These are phyloP conservation scores for Xylaria sp. DNA, from an alignment of 2,329 filamentous ascomycete species.

Conservation along the genomic window DNA sequence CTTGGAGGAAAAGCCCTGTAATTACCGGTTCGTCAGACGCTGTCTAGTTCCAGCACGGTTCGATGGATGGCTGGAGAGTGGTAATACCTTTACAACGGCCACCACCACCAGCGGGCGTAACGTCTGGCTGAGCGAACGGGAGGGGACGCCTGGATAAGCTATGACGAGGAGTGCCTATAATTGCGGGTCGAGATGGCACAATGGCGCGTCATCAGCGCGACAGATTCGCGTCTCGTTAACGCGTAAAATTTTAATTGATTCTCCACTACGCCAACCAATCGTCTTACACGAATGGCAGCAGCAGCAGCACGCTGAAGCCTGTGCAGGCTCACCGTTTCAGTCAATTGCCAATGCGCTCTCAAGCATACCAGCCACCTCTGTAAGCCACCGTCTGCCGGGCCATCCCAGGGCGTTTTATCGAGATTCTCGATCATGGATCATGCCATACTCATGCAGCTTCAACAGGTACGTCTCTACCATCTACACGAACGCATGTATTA, in stretches of 20 bases:
- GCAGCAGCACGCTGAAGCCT: not conserved
- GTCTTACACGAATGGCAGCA: not conserved
- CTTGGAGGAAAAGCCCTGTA: not conserved
- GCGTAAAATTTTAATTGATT: conserved; percentile 1
- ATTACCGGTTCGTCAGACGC: not conserved
- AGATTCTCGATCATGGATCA: not conserved
- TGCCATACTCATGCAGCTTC: not conserved
- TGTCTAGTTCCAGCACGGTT: not conserved
- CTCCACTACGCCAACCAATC: not conserved
- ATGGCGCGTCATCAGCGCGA: not conserved
- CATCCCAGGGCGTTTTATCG: not conserved
- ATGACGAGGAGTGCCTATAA: not conserved
- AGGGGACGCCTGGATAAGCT: not conserved
- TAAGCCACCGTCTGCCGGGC: not conserved
- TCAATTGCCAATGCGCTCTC: not conserved
- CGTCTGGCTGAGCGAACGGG: not conserved
- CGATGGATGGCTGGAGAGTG: not conserved
- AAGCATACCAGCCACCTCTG: not conserved
- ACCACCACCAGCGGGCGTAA: not conserved
- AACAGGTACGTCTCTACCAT: not conserved
- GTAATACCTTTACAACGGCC: not conserved
- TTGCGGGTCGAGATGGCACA: not conserved
- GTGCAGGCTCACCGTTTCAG: not conserved
- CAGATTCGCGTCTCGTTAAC: not conserved
- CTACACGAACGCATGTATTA: not conserved